Percentiles rank a stretch among this genome's conserved stretches.
phyloP scores from a whole-genome alignment of 805 yeast species.

The Tetrapisispora phaffii region DNA sequence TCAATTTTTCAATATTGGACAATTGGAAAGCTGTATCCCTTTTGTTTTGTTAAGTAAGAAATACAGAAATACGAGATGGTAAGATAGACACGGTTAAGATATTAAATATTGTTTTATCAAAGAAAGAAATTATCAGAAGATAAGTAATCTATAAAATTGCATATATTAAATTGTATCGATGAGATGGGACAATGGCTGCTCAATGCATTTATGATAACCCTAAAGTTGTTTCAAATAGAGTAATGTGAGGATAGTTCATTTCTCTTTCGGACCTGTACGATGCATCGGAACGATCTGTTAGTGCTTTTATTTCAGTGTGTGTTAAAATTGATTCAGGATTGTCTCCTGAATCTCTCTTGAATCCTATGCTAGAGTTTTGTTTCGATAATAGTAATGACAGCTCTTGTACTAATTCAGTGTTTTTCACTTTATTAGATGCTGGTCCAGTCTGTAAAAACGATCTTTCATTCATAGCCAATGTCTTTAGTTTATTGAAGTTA shows the following conservation, averaged over 20 bases:
- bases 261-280: constrained; percentile 31
- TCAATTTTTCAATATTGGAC: too few relatives aligned
- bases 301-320: constrained; percentile 38
- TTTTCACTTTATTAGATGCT: constrained; percentile 17
- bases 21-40: too few relatives aligned
- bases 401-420: constrained; percentile 31
- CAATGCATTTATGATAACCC: constrained; percentile 9
- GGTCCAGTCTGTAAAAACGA: constrained; percentile 17
- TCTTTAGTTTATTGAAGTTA: constrained; percentile 37
- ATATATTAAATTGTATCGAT: too few relatives aligned
- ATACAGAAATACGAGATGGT: too few relatives aligned
- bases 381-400: constrained; percentile 34
- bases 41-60: too few relatives aligned
- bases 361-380: constrained; percentile 32
- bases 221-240: constrained; percentile 32
- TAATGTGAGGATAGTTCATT: constrained; percentile 28
- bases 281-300: constrained; percentile 38
- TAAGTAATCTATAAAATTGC: too few relatives aligned
- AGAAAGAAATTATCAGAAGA: too few relatives aligned
- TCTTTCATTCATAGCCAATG: constrained; percentile 28
- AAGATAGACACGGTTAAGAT: too few relatives aligned
- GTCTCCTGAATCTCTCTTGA: constrained; percentile 18
- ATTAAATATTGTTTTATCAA: too few relatives aligned
- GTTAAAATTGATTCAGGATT: constrained; percentile 25
- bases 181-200: too few relatives aligned